phyloP scores from a whole-genome alignment of 148 eudicot genomes.

The Diospyros kaki region DNA sequence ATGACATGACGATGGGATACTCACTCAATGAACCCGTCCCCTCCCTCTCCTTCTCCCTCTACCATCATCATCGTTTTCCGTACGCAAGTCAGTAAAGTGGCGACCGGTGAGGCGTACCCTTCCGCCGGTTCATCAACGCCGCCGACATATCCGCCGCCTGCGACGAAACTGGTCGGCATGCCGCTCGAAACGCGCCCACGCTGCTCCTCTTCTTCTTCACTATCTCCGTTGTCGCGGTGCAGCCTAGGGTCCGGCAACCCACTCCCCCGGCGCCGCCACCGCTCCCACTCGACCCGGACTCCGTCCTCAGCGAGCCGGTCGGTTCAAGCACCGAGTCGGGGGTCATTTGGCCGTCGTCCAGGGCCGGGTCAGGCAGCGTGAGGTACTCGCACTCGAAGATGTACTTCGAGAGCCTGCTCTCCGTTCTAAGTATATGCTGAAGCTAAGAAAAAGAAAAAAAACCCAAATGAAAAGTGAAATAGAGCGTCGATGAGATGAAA shows the following conservation, averaged over 20 bases:
- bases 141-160: conserved; percentile 18
- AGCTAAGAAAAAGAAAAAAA: conserved; percentile 25
- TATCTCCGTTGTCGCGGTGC: conserved; percentile 33
- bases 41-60: not conserved
- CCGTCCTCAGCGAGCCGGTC: conserved; percentile 21
- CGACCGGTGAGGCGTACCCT: conserved; percentile 46
- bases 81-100: conserved; percentile 32
- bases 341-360: conserved; percentile 38
- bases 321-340: conserved; percentile 40
- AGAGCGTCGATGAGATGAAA: conserved; percentile 17
- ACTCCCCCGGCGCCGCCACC: conserved; percentile 13
- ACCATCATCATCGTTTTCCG: not conserved
- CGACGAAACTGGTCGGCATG: conserved; percentile 15
- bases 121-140: conserved; percentile 30
- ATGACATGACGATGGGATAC: not conserved
- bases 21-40: not conserved
- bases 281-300: conserved; percentile 27
- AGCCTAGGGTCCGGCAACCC: conserved; percentile 18
- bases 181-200: conserved; percentile 10
- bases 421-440: conserved; percentile 25
- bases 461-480: conserved; percentile 16
- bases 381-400: conserved; percentile 22
- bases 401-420: conserved; percentile 18
- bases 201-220: conserved; percentile 37
- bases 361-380: conserved; percentile 26